Base-by-base conservation (phyloP, 176 grass and related monocot genomes). In the Elaeis guineensis region DNA sequence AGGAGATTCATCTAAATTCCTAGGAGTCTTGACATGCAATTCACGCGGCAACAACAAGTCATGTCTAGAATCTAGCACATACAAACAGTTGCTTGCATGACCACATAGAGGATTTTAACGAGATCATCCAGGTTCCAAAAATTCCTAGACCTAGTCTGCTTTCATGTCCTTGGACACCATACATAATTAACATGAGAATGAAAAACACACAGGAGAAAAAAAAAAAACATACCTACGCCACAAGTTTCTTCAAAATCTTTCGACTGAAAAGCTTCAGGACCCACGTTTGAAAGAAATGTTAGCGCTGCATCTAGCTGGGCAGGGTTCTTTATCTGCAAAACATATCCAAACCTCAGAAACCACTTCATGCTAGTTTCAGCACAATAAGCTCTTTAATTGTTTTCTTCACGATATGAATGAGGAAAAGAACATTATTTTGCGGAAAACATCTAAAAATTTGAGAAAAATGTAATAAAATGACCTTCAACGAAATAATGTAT, bases 241-340 rank as follows among this genome's bases (percentile, higher is more conserved):
- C 84, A 98, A 28, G 84, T 79, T 77, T 98, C 78, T 77, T 98
- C 93, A 80, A 98, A 89, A 49, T 81, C 82, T 18, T 59, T 66
- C 19, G 74, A 29, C 64, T 85, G 57, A 30, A 98, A 87, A 65
- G 84, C 64, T 55, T 92, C 93, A 16, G 73, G 79, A 17, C 93
- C 93, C 18, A 75, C 48, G 66, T 75, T 83, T 9, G 59, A 59
- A 78, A 98, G 73, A 85, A 86, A 92, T 67, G 88, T 59, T 23
- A 92, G 60, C 25, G 93, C 79, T 67, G 88, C 84, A 86, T 98
- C 88, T 35, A 98, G 76, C 55, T 92, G 93, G 50, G 88, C 81
- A 39, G 81, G 77, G 64, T 39, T 92, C 79, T 89, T 98, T 52
- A 98, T 92, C 93, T 98, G 84, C 56, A 72, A 63, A 72, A 55